phyloP scores from a whole-genome alignment of 768 basidiomycete species.

The Suillus subaureus region DNA sequence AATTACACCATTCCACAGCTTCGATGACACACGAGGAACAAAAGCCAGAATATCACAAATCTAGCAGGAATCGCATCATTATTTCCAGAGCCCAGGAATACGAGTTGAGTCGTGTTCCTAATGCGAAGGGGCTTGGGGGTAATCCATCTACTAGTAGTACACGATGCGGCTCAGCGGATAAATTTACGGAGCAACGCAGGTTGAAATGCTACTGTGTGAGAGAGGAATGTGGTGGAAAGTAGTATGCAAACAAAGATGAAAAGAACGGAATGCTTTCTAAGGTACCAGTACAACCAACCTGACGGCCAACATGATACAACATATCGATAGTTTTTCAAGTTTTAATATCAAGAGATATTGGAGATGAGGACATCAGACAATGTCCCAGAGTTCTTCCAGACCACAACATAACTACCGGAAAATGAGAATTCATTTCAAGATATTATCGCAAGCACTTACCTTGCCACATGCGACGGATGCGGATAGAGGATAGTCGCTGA shows the following conservation, averaged over 20 bases:
- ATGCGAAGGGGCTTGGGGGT: constrained; percentile 33
- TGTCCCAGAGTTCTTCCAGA: constrained; percentile 94
- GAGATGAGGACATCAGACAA: constrained; percentile 52
- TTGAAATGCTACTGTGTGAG: constrained; percentile 33
- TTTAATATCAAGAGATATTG: constrained; percentile 9
- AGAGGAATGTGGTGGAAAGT: constrained; percentile 7
- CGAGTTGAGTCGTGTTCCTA: constrained; percentile 38
- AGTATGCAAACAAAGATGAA: constrained; percentile 14
- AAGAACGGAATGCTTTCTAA: constrained; percentile 13
- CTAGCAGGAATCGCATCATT: constrained; percentile 32
- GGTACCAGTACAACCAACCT: constrained; percentile 13
- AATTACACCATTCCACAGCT: constrained; percentile 2
- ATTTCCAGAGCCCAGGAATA: constrained; percentile 33
- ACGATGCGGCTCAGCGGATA: constrained; percentile 26
- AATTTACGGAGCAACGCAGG: constrained; percentile 29
- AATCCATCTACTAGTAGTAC: constrained; percentile 30
- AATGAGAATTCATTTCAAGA: constrained; percentile 5
- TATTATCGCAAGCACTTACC: constrained; percentile 48
- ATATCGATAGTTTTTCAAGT: constrained; percentile 16
- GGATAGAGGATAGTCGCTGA: constrained; percentile 91
- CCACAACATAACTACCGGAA: constrained; percentile 78
- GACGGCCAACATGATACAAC: constrained; percentile 6
- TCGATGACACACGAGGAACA: neutral
- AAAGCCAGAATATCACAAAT: neutral
- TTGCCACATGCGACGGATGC: constrained; percentile 97